Base-by-base conservation (phyloP, 352 stramenopile genomes). In the Salisapilia sapeloensis region DNA sequence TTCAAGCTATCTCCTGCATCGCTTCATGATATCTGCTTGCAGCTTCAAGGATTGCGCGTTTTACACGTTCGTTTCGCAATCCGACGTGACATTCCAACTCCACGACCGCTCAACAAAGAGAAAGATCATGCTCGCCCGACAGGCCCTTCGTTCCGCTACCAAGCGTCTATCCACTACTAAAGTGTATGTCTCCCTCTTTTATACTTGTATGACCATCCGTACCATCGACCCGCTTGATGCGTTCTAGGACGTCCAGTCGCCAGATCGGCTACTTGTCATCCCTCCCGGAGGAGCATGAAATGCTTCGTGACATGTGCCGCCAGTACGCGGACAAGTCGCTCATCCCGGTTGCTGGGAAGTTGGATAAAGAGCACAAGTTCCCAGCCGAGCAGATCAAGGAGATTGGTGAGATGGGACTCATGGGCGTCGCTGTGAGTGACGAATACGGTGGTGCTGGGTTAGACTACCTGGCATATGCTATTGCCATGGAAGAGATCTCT, bases 401-500 rank as follows among this genome's bases (percentile, higher is more conserved):
- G 48, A 44, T 95, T 40, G 79, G 79, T 12, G 90, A 97, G 41
- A 90, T 97, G 46, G 92, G 92, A 2, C 53, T 98, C 14, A 96
- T 98, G 87, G 93, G 93, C 17, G 85, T 98, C 24, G 89, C 89
- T 29, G 72, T 96, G 15, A 44, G 65, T 22, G 64, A 84, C 18
- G 49, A 95, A 22, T 83, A 92, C 42, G 84, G 83, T 24, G 93
- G 93, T 15, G 78, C 77, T 4, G 93, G 82, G 7, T 69, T 98
- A 29, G 92, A 98, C 59, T 94, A 95, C 43, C 46, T 98, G 17
- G 84, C 84, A 6, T 98, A 98, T 54, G 83, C 92, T 14, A 97
- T 98, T 56, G 92, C 92, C 11, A 96, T 98, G 75, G 93, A 98
- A 50, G 92, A 98, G 61, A 96, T 98, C 45, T 95, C 70, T 40